These are phyloP conservation scores for Marchantia polymorpha DNA, from an alignment of 225 moss, liverwort and hornwort genomes.

Conservation along the genomic window DNA sequence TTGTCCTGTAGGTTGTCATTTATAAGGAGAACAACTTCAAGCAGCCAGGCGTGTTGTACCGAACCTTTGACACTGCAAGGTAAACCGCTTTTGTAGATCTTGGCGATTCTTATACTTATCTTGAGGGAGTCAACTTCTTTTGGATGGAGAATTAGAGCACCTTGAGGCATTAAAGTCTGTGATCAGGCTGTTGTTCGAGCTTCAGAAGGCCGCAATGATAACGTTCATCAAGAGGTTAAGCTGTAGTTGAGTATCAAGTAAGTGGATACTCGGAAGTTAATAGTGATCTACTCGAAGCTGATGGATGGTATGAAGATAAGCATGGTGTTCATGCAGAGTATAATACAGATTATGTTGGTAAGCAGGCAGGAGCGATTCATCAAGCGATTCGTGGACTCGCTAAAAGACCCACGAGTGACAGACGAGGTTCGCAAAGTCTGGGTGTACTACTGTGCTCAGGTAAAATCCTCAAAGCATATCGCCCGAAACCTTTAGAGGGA, in stretches of 20 bases:
- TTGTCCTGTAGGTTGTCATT: constrained; percentile 42
- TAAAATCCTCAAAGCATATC: not conserved
- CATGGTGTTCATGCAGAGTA: not conserved
- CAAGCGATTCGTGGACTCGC: constrained; percentile 7
- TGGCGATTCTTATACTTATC: no score
- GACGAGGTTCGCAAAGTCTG: constrained; percentile 17
- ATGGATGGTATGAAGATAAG: not conserved
- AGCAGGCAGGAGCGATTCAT: constrained; percentile 18
- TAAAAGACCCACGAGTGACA: constrained; percentile 8
- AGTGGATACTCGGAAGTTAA: no score
- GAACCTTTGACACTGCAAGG: constrained; percentile 39
- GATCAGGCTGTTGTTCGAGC: not conserved
- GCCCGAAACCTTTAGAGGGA: no score
- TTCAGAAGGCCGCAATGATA: no score
- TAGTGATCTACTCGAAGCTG: no score
- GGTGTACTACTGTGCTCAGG: constrained; percentile 19
- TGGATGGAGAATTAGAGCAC: no score
- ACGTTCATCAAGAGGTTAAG: no score
- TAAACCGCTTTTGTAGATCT: not conserved
- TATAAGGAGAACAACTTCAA: constrained; percentile 75
- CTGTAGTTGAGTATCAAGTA: no score
- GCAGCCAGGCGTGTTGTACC: constrained; percentile 62
- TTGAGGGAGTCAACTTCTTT: no score
- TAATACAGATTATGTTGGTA: not conserved
- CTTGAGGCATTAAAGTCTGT: no score